A percentile compares a stretch with the other conserved stretches of the same genome.
phyloP scores from a whole-genome alignment of 2,329 filamentous ascomycete genomes.

The Fusarium lateritium region DNA sequence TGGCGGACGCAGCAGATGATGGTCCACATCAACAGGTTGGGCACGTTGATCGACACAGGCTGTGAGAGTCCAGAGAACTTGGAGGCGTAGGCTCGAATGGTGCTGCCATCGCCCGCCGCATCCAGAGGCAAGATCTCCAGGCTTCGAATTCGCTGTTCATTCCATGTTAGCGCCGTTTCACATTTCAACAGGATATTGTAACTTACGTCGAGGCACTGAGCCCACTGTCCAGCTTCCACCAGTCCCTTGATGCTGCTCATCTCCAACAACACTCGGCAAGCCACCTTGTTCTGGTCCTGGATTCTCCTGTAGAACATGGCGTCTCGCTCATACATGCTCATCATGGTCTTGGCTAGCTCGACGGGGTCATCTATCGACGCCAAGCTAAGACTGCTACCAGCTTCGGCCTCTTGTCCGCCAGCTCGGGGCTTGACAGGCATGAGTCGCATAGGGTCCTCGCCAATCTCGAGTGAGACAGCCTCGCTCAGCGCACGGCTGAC shows the following conservation, averaged over 20 bases:
- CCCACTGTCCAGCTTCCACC: constrained; percentile 69
- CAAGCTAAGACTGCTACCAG: constrained; percentile 72
- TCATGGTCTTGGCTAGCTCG: constrained; percentile 72
- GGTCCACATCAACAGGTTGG: constrained; percentile 93
- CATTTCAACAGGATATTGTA: neutral
- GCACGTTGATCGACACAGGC: constrained; percentile 89
- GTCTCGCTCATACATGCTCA: constrained; percentile 73
- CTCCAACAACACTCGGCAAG: constrained; percentile 70
- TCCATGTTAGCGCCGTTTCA: constrained; percentile 35
- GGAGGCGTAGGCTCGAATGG: constrained; percentile 84
- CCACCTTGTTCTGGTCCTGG: constrained; percentile 69
- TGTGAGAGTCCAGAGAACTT: constrained; percentile 85
- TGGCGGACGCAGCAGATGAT: constrained; percentile 88
- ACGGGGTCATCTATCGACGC: constrained; percentile 73
- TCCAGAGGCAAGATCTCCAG: constrained; percentile 86
- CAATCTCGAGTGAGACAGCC: constrained; percentile 87
- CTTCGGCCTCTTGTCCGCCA: constrained; percentile 57
- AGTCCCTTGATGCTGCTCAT: constrained; percentile 74
- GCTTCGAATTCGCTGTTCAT: constrained; percentile 75
- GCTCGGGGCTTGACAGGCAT: constrained; percentile 83
- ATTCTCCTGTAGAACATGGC: constrained; percentile 73
- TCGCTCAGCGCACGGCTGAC: constrained; percentile 93
- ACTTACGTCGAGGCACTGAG: constrained; percentile 72
- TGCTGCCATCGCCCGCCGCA: constrained; percentile 80
- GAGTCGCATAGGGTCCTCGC: constrained; percentile 82